A percentile compares a stretch with the other conserved stretches of the same genome.
Conservation (phyloP, 2,329 filamentous ascomycete genomes). For the Pseudocercospora pini-densiflorae region DNA sequence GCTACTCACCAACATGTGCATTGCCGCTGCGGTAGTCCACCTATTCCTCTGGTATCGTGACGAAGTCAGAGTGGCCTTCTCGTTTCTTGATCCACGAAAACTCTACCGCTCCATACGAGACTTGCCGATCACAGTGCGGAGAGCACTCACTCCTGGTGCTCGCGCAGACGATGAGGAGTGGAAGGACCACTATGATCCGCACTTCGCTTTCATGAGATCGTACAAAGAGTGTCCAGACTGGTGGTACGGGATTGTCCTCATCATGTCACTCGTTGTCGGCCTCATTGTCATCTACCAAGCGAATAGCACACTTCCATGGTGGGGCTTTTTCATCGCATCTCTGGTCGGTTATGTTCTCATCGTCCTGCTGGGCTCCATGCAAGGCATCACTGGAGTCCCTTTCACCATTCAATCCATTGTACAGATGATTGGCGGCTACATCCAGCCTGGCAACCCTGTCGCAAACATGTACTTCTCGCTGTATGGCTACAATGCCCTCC, state of each 20-base stretch:
- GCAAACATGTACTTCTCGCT: slow-evolving; percentile 86
- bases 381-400: slow-evolving; percentile 77
- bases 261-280: slow-evolving; percentile 16
- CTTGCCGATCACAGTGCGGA: background rate
- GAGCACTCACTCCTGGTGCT: background rate
- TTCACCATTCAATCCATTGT: slow-evolving; percentile 53
- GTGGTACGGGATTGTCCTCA: slow-evolving; percentile 34
- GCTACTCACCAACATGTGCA: slow-evolving; percentile 15
- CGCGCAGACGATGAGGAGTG: background rate
- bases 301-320: slow-evolving; percentile 80
- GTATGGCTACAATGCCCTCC: slow-evolving; percentile 53
- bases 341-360: slow-evolving; percentile 78
- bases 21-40: slow-evolving; percentile 13
- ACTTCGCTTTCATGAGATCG: slow-evolving; percentile 78
- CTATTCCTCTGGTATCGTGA: slow-evolving; percentile 10
- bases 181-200: slow-evolving; percentile 39
- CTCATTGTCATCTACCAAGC: slow-evolving; percentile 53
- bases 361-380: slow-evolving; percentile 87
- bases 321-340: slow-evolving; percentile 74
- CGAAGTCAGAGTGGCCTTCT: slow-evolving; percentile 7
- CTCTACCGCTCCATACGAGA: background rate
- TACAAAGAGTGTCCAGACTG: slow-evolving; percentile 39
- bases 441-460: slow-evolving; percentile 84
- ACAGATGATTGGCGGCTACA: slow-evolving; percentile 78
- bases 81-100: slow-evolving; percentile 7